These are phyloP conservation scores for Pyrenopolyporus hunteri DNA, from an alignment of 495 filamentous ascomycete species.

Conservation along the genomic window DNA sequence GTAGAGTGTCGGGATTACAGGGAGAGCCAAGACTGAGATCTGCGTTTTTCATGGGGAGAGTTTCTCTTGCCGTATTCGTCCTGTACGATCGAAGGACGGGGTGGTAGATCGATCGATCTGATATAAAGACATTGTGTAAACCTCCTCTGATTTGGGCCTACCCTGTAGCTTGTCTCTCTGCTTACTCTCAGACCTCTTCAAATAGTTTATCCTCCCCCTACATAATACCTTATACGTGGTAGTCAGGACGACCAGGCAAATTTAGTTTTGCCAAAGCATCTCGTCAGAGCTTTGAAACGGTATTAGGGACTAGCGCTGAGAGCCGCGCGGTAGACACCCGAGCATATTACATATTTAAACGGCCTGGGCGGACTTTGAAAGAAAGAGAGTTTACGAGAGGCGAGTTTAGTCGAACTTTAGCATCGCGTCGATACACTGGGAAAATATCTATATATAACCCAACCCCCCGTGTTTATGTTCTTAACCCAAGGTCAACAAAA, in stretches of 20 bases:
- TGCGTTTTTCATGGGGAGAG: too few species aligned
- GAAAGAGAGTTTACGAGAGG: not conserved
- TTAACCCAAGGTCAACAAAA: not conserved
- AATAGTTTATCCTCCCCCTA: too few species aligned
- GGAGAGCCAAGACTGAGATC: too few species aligned
- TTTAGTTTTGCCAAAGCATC: constrained; percentile 11
- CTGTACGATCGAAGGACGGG: too few species aligned
- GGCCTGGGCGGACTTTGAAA: not conserved
- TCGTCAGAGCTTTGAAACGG: constrained; percentile 16
- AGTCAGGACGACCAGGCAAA: not conserved
- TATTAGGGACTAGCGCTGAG: constrained; percentile 12
- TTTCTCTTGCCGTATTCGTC: too few species aligned
- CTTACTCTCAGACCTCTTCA: too few species aligned
- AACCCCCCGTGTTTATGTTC: not conserved
- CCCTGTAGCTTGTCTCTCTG: too few species aligned
- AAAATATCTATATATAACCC: constrained; percentile 6
- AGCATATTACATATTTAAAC: constrained; percentile 9
- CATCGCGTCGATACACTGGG: constrained; percentile 9
- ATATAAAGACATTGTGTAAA: too few species aligned
- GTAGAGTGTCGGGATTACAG: not conserved
- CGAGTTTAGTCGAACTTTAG: not conserved
- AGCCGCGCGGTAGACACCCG: constrained; percentile 6
- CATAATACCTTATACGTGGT: not conserved
- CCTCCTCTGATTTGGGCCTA: too few species aligned
- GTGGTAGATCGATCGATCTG: too few species aligned